Evolutionary conservation across 257 asterid species (phyloP), one percentile per base, ranked within the genome.

Genomic region (Nicotiana otophora): DNA sequence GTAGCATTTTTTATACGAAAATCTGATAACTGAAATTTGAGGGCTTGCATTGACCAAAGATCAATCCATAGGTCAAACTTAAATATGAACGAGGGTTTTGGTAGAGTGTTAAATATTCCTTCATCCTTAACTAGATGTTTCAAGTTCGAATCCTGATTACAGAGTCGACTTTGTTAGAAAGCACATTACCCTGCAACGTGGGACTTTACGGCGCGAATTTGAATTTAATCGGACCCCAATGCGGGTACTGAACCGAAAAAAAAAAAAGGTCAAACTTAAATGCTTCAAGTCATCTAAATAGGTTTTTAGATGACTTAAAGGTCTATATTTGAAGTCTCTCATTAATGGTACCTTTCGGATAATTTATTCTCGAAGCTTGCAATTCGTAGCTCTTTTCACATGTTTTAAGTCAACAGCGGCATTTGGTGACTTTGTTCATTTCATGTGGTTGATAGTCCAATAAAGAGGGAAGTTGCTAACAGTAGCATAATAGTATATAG

Each of bases 151-250:
- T 0, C 34, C 0, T 3, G 34, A 31, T 0, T 31, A 31, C 3
- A 31, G 5, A 31, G 34, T 31, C 34, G 34, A 0, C 4, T 2
- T 31, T 31, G 33, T 31, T 31, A 31, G 33, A 4, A 31, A 31
- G 5, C 0, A 0, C 4, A 0, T 31, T 31, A 31, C 0, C 34
- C 5, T 31, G 0, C 0, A 31, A 2, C 3, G 4, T 31, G 3
- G 3, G 3, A 31, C 33, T 31, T 31, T 31, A 2, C 33, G 4
- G 33, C 0, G 33, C 33, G 2, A 1, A 30, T 30, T 1, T 30
- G 1, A 4, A 31, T 31, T 31, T 31, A 31, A 2, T 31, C 33
- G 33, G 4, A 31, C 33, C 2, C 4, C 33, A 30, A 30, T 30
- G 0, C 33, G 33, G 4, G 4, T 2, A 31, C 33, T 2, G 4